Evolutionary conservation across 208 protist species (phyloP), one percentile per base, ranked within the genome.

Genomic region (Tetramitus jugosus): DNA sequence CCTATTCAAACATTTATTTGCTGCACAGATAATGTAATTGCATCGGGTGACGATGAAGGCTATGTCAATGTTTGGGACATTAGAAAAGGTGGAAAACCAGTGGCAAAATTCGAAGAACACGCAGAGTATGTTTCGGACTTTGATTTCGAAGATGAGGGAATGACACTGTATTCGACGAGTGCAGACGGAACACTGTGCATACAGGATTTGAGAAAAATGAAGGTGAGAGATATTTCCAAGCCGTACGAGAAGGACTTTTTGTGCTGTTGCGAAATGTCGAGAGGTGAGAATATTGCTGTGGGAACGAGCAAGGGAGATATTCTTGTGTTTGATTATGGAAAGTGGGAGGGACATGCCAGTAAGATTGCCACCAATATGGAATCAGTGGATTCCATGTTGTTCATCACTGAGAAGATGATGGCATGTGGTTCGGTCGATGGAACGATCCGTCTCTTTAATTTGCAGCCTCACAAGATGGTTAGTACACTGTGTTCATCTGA

Each of bases 11-110:
- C 62, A 43, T 29, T 69, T 37, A 69, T 69, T 42, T 29, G 37
- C 0, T 37, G 20, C 31, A 37, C 37, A 29, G 62, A 69, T 45
- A 29, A 69, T 69, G 4, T 13, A 13, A 42, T 69, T 26, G 62
- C 62, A 20, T 43, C 62, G 43, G 62, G 62, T 43, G 62, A 69
- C 31, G 62, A 69, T 43, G 62, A 69, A 39, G 62, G 62, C 23
- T 39, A 17, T 43, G 39, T 69, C 43, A 43, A 29, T 43, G 33
- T 69, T 45, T 69, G 62, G 62, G 62, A 69, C 35, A 13, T 69
- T 43, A 29, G 62, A 8, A n/a, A n/a, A n/a, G 35, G 43, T 43
- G 3, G 26, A n/a, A 69, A 69, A 26, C 14, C 37, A 17, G 33
- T 43, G 26, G 10, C 20, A 39, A 4, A 29, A 7, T 69, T 37